These are phyloP conservation scores for Alternaria gaisen DNA, from an alignment of 2,329 filamentous ascomycete species.

Conservation along the genomic window DNA sequence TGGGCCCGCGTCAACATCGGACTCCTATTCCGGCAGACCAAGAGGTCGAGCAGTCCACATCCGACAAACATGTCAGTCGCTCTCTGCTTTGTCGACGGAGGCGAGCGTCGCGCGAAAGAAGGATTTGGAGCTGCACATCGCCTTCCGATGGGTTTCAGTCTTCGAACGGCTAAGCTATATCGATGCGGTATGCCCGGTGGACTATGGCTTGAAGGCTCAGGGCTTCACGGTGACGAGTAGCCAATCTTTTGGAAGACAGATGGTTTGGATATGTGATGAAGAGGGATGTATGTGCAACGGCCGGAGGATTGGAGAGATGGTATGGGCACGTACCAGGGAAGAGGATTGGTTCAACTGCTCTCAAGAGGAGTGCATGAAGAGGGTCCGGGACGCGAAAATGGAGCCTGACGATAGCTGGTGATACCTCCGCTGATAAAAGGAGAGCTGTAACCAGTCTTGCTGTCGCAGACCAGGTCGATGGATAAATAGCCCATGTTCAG, in stretches of 20 bases:
- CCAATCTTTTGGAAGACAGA: neutral
- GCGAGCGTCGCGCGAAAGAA: neutral
- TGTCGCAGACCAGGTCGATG: neutral
- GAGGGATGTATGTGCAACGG: neutral
- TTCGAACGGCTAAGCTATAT: neutral
- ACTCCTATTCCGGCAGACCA: neutral
- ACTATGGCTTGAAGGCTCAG: neutral
- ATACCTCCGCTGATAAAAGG: neutral
- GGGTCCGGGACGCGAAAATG: neutral
- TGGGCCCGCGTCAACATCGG: neutral
- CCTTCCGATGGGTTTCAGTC: neutral
- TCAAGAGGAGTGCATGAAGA: neutral
- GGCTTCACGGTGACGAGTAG: neutral
- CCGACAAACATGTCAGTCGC: neutral
- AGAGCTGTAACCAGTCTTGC: neutral
- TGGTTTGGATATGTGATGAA: neutral
- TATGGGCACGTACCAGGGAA: rapidly evolving
- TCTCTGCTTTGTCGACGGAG: neutral
- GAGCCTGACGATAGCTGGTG: neutral
- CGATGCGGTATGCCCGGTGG: neutral
- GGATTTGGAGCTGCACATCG: neutral
- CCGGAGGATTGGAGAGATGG: neutral
- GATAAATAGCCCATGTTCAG: neutral
- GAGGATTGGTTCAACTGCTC: neutral
- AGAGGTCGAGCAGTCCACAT: neutral